Evolutionary conservation across 495 filamentous ascomycete species (phyloP).

Genomic region (Hypoxylon subgilvum): DNA sequence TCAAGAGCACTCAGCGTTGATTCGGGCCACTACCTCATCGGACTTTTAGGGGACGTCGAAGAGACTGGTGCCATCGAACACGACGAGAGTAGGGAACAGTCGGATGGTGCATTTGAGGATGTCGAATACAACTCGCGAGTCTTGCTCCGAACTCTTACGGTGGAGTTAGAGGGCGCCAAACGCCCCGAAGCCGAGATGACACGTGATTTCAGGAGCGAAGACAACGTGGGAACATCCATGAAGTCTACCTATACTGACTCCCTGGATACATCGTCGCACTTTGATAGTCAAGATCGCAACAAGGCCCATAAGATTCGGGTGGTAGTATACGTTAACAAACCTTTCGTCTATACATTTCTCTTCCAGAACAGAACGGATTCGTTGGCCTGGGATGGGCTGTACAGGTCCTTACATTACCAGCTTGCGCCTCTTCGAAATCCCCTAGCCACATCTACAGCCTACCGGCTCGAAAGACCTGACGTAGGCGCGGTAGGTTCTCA

Average conservation of each 20-base stretch:
- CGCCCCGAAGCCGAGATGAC: constrained; percentile 46
- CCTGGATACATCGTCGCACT: constrained; percentile 30
- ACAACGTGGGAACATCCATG: constrained; percentile 37
- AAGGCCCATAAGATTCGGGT: constrained; percentile 68
- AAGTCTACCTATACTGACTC: constrained; percentile 20
- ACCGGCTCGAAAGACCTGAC: constrained; percentile 54
- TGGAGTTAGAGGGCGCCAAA: constrained; percentile 54
- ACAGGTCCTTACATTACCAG: constrained; percentile 81
- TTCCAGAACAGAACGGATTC: constrained; percentile 74
- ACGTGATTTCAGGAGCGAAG: constrained; percentile 53
- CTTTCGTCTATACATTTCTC: constrained; percentile 90
- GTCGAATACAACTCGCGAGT: constrained; percentile 47
- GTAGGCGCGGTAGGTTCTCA: constrained; percentile 49
- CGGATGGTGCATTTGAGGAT: constrained; percentile 37
- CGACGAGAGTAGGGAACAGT: constrained; percentile 27
- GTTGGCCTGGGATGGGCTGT: constrained; percentile 72
- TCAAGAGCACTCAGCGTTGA: constrained; percentile 16
- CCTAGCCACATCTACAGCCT: constrained; percentile 68
- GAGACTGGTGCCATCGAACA: constrained; percentile 39
- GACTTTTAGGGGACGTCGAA: constrained; percentile 68
- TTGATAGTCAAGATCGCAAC: constrained; percentile 57
- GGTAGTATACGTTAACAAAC: constrained; percentile 74
- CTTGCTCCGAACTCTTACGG: constrained; percentile 54
- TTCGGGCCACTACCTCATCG: constrained; percentile 72
- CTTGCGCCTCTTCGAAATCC: constrained; percentile 77